phyloP scores from a whole-genome alignment of 164 flowering plant species.

The Nymphaea thermarum region DNA sequence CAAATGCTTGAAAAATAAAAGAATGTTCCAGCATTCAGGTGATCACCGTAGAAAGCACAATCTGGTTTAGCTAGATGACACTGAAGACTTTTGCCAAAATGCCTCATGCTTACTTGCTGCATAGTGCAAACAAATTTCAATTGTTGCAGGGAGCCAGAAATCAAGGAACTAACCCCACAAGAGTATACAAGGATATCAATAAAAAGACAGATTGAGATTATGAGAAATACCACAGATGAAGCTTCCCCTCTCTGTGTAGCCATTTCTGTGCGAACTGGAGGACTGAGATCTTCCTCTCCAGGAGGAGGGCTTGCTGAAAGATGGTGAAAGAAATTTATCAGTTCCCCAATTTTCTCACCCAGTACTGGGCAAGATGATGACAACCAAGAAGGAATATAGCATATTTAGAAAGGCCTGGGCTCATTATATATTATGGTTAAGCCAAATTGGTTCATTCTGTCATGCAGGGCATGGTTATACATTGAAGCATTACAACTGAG shows the following conservation, averaged over 20 bases:
- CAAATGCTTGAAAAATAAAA: not conserved
- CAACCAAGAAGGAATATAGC: no score
- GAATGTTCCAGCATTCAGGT: not conserved
- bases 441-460: no score
- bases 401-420: no score
- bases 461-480: no score
- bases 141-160: not conserved
- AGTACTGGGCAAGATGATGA: no score
- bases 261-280: constrained; percentile 47
- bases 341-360: no score
- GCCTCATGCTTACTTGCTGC: constrained; percentile 75
- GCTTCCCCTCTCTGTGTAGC: constrained; percentile 69
- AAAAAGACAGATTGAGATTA: no score
- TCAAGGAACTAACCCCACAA: not conserved
- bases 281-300: constrained; percentile 37
- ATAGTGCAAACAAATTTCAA: not conserved
- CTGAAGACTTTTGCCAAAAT: constrained; percentile 75
- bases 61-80: constrained; percentile 81
- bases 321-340: not conserved
- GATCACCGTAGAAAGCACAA: constrained; percentile 71
- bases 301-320: constrained; percentile 28
- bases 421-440: no score
- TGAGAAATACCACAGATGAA: constrained; percentile 30
- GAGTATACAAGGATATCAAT: not conserved
- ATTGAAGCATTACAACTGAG: no score